A percentile compares a stretch with the other conserved stretches of the same genome.
Evolutionary conservation across 2,329 filamentous ascomycete species (phyloP).

Genomic region (Aspergillus awamori): DNA sequence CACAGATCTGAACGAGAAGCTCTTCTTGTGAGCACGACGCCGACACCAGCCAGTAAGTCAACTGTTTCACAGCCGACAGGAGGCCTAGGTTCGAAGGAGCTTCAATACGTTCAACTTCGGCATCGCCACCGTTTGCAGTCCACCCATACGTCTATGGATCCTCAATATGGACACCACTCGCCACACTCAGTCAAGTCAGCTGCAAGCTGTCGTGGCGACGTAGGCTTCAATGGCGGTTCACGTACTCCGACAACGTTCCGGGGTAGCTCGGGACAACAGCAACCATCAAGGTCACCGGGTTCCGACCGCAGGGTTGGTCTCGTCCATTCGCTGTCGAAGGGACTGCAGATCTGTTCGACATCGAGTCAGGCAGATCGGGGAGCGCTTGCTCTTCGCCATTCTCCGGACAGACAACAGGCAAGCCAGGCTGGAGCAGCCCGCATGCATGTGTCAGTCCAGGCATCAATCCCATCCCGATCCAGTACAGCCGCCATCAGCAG

Average conservation of each 20-base stretch:
- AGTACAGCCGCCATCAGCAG: neutral
- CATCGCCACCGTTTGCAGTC: neutral
- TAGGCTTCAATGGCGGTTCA: neutral
- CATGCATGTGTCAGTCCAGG: neutral
- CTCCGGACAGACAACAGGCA: neutral
- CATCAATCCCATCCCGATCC: neutral
- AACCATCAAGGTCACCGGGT: neutral
- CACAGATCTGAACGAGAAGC: neutral
- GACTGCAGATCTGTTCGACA: conserved; percentile 2
- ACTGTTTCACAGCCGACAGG: neutral
- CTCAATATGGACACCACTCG: neutral
- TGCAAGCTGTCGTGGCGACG: neutral
- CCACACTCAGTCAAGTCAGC: neutral
- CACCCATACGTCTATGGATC: neutral
- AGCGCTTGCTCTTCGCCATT: neutral
- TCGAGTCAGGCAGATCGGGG: neutral
- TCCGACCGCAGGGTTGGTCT: conserved; percentile 1
- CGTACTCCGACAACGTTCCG: neutral
- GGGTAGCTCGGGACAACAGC: neutral
- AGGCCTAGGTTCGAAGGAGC: neutral
- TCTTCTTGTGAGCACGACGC: neutral
- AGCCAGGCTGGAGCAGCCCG: neutral
- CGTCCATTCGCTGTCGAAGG: neutral
- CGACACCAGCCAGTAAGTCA: neutral
- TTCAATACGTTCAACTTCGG: neutral